Evolutionary conservation across 1,284 basidiomycete genomes (phyloP).

Genomic region (Singerocomus rubriflavus): DNA sequence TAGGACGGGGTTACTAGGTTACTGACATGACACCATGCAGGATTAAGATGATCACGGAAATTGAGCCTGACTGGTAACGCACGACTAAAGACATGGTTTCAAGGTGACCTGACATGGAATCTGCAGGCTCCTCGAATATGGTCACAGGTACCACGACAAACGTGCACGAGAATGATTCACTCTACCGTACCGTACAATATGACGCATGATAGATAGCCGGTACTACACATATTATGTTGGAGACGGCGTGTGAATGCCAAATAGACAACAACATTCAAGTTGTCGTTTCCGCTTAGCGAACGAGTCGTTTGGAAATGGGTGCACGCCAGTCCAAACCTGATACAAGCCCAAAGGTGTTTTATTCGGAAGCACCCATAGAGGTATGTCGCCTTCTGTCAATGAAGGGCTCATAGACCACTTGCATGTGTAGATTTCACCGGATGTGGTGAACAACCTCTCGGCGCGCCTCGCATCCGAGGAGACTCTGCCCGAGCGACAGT

Average conservation of each 20-base stretch:
- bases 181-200: neutral
- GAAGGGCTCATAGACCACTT: constrained; percentile 3
- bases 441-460: constrained; percentile 73
- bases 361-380: constrained; percentile 61
- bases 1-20: neutral
- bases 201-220: neutral
- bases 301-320: constrained; percentile 47
- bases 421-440: constrained; percentile 60
- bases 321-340: constrained; percentile 60
- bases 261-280: constrained; percentile 16
- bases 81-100: neutral
- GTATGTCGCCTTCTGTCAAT: constrained; percentile 35
- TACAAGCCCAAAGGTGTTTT: constrained; percentile 56
- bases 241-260: constrained; percentile 13
- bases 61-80: constrained; percentile 57
- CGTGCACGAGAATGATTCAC: constrained; percentile 8
- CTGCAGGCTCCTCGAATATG: constrained; percentile 47
- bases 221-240: neutral
- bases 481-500: constrained; percentile 63
- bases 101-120: constrained; percentile 1
- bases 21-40: constrained; percentile 28
- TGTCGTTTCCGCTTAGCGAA: neutral
- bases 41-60: constrained; percentile 55
- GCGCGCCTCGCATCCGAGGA: constrained; percentile 56
- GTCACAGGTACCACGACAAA: constrained; percentile 44